A percentile compares a stretch with the other conserved stretches of the same genome.
These are phyloP conservation scores for Calonectria pseudoreteaudii DNA, from an alignment of 2,329 filamentous ascomycete genomes.

Conservation along the genomic window DNA sequence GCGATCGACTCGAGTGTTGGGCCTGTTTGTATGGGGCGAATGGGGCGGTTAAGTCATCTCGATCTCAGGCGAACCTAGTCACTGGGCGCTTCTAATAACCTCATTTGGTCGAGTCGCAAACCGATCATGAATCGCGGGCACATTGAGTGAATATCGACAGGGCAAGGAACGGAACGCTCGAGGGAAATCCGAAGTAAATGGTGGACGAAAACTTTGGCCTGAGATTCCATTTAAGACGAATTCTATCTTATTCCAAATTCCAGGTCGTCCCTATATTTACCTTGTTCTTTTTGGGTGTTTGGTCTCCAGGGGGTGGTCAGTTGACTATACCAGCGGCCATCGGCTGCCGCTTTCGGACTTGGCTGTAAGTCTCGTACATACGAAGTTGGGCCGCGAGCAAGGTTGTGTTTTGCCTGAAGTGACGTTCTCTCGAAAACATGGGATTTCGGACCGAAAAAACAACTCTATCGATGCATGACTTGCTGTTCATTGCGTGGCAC, in stretches of 20 bases:
- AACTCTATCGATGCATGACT: slow-evolving; percentile 17
- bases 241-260: not conserved
- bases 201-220: not conserved
- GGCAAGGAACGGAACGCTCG: not conserved
- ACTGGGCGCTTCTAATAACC: not conserved
- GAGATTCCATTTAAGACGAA: not conserved
- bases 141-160: not conserved
- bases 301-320: not conserved
- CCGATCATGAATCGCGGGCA: not conserved
- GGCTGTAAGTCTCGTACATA: slow-evolving; percentile 18
- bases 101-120: not conserved
- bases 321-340: slow-evolving; percentile 5
- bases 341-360: slow-evolving; percentile 19
- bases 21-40: not conserved
- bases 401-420: slow-evolving; percentile 15
- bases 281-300: not conserved
- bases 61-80: not conserved
- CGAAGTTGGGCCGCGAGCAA: slow-evolving; percentile 20
- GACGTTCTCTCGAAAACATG: slow-evolving; percentile 1
- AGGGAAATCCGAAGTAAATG: not conserved
- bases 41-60: not conserved
- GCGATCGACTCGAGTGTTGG: not conserved
- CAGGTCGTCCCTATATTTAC: not conserved
- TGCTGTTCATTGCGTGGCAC: slow-evolving; percentile 20
- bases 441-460: slow-evolving; percentile 30